These are phyloP conservation scores for Suillus hirtellus DNA, from an alignment of 768 basidiomycete genomes.

Conservation along the genomic window DNA sequence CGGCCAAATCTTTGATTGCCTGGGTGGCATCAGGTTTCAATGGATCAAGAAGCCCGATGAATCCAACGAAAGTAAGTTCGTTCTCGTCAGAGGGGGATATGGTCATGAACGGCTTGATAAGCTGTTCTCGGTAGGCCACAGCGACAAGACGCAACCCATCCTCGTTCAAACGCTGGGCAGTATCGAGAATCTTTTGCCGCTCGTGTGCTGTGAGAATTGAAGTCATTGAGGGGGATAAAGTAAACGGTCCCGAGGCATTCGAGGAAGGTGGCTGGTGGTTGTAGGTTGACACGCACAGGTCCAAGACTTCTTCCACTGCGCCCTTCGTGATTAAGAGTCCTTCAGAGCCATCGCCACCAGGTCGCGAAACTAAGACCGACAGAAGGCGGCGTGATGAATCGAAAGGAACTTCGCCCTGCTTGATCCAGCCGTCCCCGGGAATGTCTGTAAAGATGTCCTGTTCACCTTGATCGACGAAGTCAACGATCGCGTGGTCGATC, in stretches of 20 bases:
- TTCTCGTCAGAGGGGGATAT: constrained; percentile 29
- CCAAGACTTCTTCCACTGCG: constrained; percentile 35
- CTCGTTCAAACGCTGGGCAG: constrained; percentile 31
- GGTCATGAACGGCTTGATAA: constrained; percentile 17
- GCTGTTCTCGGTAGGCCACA: constrained; percentile 25
- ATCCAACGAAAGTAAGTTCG: constrained; percentile 32
- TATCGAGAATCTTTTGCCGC: constrained; percentile 26
- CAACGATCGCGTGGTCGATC: constrained; percentile 36
- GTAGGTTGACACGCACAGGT: constrained; percentile 27
- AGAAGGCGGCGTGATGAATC: constrained; percentile 38
- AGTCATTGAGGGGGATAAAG: constrained; percentile 21
- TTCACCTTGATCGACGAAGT: constrained; percentile 21
- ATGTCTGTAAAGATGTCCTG: constrained; percentile 14
- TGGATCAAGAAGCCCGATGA: constrained; percentile 31
- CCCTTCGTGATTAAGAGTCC: constrained; percentile 32
- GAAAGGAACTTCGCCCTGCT: constrained; percentile 37
- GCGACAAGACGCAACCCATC: constrained; percentile 34
- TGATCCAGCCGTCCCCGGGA: constrained; percentile 25
- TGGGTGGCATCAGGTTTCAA: constrained; percentile 34
- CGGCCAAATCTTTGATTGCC: constrained; percentile 29
- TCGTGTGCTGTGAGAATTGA: constrained; percentile 18
- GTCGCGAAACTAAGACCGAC: constrained; percentile 34
- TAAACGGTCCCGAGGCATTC: neutral
- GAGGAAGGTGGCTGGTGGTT: constrained; percentile 7
- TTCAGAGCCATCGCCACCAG: constrained; percentile 16